A percentile compares a stretch with the other conserved stretches of the same genome.
These are phyloP conservation scores for Pneumocystis jirovecii DNA, from an alignment of 1,139 yeast genomes.

Conservation along the genomic window DNA sequence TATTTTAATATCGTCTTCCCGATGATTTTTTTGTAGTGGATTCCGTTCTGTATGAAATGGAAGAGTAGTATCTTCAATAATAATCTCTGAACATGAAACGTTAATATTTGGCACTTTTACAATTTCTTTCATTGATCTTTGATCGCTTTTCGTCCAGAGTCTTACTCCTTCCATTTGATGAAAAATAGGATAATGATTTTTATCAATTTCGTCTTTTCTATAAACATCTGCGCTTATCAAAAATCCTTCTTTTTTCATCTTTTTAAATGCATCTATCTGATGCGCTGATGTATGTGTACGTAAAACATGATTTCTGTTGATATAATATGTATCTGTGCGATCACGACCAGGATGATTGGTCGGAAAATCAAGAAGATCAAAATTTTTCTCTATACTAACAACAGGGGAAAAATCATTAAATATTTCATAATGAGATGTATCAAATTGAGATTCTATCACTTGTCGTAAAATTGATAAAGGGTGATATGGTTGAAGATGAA, in stretches of 20 bases:
- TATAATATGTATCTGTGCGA: slow-evolving; percentile 80
- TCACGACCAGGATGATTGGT: slow-evolving; percentile 87
- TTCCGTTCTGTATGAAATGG: slow-evolving; percentile 42
- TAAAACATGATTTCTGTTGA: slow-evolving; percentile 54
- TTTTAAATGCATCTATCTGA: slow-evolving; percentile 41
- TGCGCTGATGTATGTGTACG: slow-evolving; percentile 97
- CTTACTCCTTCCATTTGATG: slow-evolving; percentile 98
- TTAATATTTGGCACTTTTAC: slow-evolving; percentile 30
- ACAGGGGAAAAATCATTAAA: slow-evolving; percentile 72
- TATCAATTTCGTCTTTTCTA: slow-evolving; percentile 85
- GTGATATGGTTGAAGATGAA: slow-evolving; percentile 61
- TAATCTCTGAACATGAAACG: slow-evolving; percentile 51
- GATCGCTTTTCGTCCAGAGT: slow-evolving; percentile 48
- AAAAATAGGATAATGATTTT: slow-evolving; percentile 93
- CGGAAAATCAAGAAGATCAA: slow-evolving; percentile 85
- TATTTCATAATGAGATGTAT: slow-evolving; percentile 38
- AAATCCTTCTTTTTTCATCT: slow-evolving; percentile 65
- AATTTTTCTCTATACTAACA: slow-evolving; percentile 68
- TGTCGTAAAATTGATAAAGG: slow-evolving; percentile 78
- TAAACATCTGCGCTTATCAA: slow-evolving; percentile 91
- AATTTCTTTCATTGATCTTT: slow-evolving; percentile 26
- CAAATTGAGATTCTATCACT: slow-evolving; percentile 53
- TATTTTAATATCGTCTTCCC: slow-evolving; percentile 49
- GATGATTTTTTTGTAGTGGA: slow-evolving; percentile 70
- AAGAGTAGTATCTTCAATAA: slow-evolving; percentile 59